Base-by-base conservation (phyloP, 2,329 filamentous ascomycete species). In the Blastomyces silverae region DNA sequence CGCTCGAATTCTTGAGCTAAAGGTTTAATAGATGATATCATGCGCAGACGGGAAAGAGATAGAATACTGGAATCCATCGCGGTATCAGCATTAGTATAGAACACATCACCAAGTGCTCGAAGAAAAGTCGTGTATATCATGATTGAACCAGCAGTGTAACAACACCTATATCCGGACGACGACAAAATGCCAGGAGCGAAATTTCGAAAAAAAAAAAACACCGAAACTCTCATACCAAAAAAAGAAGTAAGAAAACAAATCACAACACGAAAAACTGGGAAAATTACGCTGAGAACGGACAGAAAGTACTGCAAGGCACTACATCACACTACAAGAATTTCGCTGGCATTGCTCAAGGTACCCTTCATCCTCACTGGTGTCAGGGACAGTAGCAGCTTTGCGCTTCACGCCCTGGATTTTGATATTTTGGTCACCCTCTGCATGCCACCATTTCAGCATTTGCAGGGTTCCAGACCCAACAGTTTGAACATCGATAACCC, bases 361-460 rank as follows among this genome's bases (percentile, higher is more conserved):
- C 0, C 89, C 89, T 31, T 87, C 85, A 61, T 92, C 90, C 65
- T 91, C 89, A 5, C 86, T 85, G 3, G 83, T 83, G 1, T 84
- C 86, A 55, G 70, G 71, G 1, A 70, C 63, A 63, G 71, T 62
- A 8, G 75, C 72, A 2, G 75, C 75, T 70, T 82, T 87, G 70
- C 88, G 84, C 70, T 89, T 86, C 25, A 90, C 79, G 0, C 94
- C 94, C 25, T 84, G 87, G 10, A 97, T 83, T 67, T 84, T 89
- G 64, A 99, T 82, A 59, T 80, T 87, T 77, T 97, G 93, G 69
- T 92, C 86, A 1, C 93, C 94, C 64, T 89, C 88, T 0, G 85
- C 86, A 77, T 99, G 92, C 92, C 93, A 97, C 94, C 94, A 99
- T 70, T 85, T 86, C 68, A 99, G 78, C 68, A 84, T 84, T 79